These are phyloP conservation scores for Fusarium coicis DNA, from an alignment of 2,329 filamentous ascomycete species.

Conservation along the genomic window DNA sequence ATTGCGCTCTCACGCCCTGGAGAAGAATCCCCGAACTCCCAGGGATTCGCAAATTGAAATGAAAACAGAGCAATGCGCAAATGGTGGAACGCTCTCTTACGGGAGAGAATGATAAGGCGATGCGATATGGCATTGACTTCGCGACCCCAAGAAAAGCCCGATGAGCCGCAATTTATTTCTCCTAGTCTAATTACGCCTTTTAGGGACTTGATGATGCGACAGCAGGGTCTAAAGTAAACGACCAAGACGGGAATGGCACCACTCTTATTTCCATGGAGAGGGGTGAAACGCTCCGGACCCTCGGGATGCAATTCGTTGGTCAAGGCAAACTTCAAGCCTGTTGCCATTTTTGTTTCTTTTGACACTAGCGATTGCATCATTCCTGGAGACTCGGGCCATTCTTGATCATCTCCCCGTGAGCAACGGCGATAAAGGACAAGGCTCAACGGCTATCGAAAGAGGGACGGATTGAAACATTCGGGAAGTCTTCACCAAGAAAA, in stretches of 20 bases:
- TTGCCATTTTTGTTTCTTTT: not conserved
- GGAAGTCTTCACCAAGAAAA: not conserved
- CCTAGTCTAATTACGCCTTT: constrained; percentile 36
- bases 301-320: constrained; percentile 7
- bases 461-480: not conserved
- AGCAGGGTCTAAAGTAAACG: not conserved
- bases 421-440: not conserved
- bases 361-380: constrained; percentile 14
- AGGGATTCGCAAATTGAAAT: not conserved
- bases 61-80: not conserved
- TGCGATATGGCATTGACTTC: not conserved
- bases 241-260: constrained; percentile 8
- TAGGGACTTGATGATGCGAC: constrained; percentile 34
- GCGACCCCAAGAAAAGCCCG: not conserved
- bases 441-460: not conserved
- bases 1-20: not conserved
- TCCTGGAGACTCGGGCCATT: not conserved
- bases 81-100: not conserved
- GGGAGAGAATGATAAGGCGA: not conserved
- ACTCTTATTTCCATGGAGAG: constrained; percentile 9
- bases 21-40: constrained; percentile 30
- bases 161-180: constrained; percentile 25
- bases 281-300: constrained; percentile 4
- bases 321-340: not conserved
- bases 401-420: constrained; percentile 17